These are phyloP conservation scores for Epichloe amarillans DNA, from an alignment of 2,329 filamentous ascomycete genomes.

Conservation along the genomic window DNA sequence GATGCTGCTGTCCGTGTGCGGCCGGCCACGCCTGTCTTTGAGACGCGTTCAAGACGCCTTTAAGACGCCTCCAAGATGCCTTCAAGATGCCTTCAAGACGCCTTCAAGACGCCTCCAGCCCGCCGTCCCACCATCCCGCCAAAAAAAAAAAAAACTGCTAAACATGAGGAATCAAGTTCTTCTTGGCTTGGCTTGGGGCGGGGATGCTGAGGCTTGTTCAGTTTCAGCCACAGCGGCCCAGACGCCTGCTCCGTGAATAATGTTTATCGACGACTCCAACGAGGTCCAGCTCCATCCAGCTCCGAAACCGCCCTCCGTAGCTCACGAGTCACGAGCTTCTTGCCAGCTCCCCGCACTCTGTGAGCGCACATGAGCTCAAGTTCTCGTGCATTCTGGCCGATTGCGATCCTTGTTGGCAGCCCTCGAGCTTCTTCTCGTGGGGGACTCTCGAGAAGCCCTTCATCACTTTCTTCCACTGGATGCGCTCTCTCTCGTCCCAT, in stretches of 20 bases:
- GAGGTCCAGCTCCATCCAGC: background rate
- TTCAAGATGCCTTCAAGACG: no score
- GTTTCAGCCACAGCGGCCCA: background rate
- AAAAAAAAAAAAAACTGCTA: background rate
- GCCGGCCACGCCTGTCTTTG: background rate
- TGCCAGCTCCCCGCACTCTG: background rate
- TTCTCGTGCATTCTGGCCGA: no score
- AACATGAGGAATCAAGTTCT: background rate
- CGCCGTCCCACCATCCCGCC: no score
- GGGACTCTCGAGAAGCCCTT: background rate
- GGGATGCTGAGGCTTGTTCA: background rate
- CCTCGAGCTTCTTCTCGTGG: background rate
- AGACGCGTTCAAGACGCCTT: background rate
- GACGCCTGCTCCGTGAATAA: background rate
- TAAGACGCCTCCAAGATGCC: background rate
- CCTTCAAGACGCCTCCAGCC: no score
- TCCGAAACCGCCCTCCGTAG: background rate
- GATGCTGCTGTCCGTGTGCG: background rate
- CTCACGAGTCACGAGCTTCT: background rate
- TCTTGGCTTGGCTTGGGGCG: background rate
- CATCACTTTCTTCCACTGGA: constrained; percentile 7
- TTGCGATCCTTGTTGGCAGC: background rate
- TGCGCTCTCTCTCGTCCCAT: constrained; percentile 10
- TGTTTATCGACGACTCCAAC: background rate
- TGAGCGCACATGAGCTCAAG: no score